Evolutionary conservation across 2,329 filamentous ascomycete species (phyloP), one percentile per base, ranked within the genome.

Genomic region (Monosporascus sp.): DNA sequence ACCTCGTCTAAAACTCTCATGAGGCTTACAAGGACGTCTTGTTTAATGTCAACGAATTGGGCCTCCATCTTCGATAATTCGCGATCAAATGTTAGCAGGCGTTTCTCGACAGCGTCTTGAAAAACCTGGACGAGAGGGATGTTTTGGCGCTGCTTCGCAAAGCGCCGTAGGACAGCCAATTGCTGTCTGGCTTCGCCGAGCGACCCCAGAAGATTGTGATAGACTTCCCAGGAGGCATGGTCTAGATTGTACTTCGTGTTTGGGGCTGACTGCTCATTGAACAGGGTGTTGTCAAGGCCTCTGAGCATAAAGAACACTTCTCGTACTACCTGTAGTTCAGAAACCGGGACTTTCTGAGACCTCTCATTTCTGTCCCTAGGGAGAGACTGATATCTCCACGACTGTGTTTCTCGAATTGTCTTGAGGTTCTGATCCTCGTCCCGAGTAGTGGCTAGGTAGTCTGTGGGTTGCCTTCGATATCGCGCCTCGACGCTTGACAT

Each of bases 231-330:
- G 0, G 76, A 76, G 11, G 81, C 67, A 53, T 78, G 72, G 0
- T 69, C 63, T 26, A 82, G 71, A 52, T 81, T 76, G 51, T 76
- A 81, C 1, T 61, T 62, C 4, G 71, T 62, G 2, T 70, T 66
- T 0, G 74, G 73, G 7, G 66, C 58, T 16, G 72, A 74, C 48
- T 75, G 64, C 3, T 60, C 22, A 52, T 72, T 73, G 62, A 92
- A 96, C 1, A 96, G 65, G 2, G 84, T 86, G 2, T 88, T 93
- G 6, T 85, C 80, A 4, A 94, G 73, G 1, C 92, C 92, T 51
- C 84, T 82, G 0, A 97, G 78, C 89, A 97, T 95, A 63, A 90
- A 93, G 0, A 97, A 74, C 0, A 84, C 81, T 64, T 97, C 91
- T 48, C 91, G 83, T 26, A 92, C 73, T 11, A 86, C 75, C 58